Percentiles rank a stretch among this genome's conserved stretches.
These are phyloP conservation scores for Brassica napus DNA, from an alignment of 345 rosid genomes.

Conservation along the genomic window DNA sequence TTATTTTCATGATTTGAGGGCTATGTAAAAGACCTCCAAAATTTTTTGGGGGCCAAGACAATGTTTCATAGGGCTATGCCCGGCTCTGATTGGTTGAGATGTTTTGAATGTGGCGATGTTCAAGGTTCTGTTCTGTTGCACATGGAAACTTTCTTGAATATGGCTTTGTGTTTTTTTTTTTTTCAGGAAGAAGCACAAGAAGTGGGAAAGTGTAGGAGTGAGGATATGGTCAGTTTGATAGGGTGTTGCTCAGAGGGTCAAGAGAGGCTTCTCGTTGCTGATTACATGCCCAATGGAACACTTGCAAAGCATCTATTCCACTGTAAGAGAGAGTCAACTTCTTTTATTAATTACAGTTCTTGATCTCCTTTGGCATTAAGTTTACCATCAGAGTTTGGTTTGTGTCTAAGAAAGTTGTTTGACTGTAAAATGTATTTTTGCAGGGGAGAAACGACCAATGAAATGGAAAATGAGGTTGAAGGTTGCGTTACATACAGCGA, in stretches of 20 bases:
- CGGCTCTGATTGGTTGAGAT: too few relatives aligned
- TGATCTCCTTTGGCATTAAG: background rate
- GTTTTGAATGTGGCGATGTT: too few relatives aligned
- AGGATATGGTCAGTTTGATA: constrained; percentile 76
- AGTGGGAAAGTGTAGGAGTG: constrained; percentile 86
- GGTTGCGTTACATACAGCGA: constrained; percentile 79
- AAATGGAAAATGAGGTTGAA: constrained; percentile 95
- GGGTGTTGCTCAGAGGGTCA: constrained; percentile 92
- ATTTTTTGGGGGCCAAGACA: too few relatives aligned
- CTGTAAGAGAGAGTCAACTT: constrained; percentile 47
- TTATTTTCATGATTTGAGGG: too few relatives aligned
- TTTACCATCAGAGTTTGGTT: background rate
- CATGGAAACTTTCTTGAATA: background rate
- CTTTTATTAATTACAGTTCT: background rate
- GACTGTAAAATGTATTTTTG: background rate
- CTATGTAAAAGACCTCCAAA: too few relatives aligned
- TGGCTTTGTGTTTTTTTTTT: background rate
- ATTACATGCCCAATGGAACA: constrained; percentile 88
- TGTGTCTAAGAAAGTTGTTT: background rate
- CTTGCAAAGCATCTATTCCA: constrained; percentile 97
- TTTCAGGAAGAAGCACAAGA: constrained; percentile 82
- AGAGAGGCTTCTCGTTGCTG: constrained; percentile 85
- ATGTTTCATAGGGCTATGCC: too few relatives aligned
- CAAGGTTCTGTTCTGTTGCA: too few relatives aligned
- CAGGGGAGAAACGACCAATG: constrained; percentile 98